These are phyloP conservation scores for Corylus americana DNA, from an alignment of 306 rosid genomes.

Conservation along the genomic window DNA sequence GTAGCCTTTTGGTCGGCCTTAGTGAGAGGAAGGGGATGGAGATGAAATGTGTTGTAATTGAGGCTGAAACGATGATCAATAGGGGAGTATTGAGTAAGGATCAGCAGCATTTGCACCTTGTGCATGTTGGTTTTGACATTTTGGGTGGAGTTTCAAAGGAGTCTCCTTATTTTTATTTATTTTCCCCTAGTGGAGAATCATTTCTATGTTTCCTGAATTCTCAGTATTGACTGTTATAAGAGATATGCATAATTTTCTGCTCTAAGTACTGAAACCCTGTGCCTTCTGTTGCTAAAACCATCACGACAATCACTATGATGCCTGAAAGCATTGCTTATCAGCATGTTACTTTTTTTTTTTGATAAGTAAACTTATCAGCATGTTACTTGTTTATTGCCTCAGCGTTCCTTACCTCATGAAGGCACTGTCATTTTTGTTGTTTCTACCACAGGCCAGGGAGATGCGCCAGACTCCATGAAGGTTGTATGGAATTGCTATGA, in stretches of 20 bases:
- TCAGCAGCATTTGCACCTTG: not conserved
- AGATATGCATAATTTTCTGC: not conserved
- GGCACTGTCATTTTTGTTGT: slow-evolving; percentile 77
- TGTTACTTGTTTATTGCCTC: slow-evolving; percentile 26
- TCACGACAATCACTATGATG: not conserved
- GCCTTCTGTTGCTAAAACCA: slow-evolving; percentile 1
- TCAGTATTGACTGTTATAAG: not conserved
- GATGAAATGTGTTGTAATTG: not conserved
- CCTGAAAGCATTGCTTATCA: slow-evolving; percentile 5
- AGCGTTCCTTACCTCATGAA: slow-evolving; percentile 64
- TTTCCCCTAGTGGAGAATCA: not conserved
- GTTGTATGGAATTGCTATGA: slow-evolving; percentile 29
- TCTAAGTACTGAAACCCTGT: not conserved
- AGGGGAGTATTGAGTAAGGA: not conserved
- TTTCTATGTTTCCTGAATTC: not conserved
- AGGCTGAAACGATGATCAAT: not conserved
- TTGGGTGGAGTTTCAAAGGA: not conserved
- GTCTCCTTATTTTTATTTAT: not conserved
- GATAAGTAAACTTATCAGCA: not conserved
- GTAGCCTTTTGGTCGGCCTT: too few relatives aligned
- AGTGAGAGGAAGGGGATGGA: not conserved
- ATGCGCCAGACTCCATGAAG: slow-evolving; percentile 90
- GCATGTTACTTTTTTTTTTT: not conserved
- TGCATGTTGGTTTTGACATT: not conserved
- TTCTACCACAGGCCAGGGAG: slow-evolving; percentile 98